Conservation (phyloP, 805 yeast genomes). For the Ogataea saltuana region DNA sequence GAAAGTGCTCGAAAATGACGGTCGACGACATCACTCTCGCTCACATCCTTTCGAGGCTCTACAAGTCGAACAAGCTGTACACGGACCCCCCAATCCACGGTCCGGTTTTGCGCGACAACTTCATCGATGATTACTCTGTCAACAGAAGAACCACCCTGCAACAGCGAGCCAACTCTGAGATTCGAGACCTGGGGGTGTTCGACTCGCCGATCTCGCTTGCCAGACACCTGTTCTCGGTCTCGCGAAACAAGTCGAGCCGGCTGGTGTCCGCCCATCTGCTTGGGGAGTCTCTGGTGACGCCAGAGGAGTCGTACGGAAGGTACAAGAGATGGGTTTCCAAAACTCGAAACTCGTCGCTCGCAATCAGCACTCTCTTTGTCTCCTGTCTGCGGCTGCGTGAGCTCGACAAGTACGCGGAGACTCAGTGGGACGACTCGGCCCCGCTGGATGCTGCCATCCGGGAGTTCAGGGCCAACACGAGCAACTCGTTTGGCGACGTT, state of each 20-base stretch:
- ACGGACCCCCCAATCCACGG: constrained; percentile 10
- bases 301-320: constrained; percentile 31
- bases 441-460: constrained; percentile 63
- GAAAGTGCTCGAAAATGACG: constrained; percentile 10
- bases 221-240: constrained; percentile 21
- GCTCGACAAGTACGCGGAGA: constrained; percentile 10
- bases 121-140: constrained; percentile 18
- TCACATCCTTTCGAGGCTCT: constrained; percentile 28
- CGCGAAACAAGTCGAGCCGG: constrained; percentile 18
- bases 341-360: constrained; percentile 26
- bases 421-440: constrained; percentile 52
- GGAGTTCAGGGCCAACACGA: constrained; percentile 49
- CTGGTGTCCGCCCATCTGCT: constrained; percentile 29
- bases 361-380: constrained; percentile 46
- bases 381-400: constrained; percentile 42
- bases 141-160: constrained; percentile 8
- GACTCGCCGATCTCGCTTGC: constrained; percentile 28
- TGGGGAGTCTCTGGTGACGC: constrained; percentile 39
- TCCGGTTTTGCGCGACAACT: constrained; percentile 12
- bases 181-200: constrained; percentile 8
- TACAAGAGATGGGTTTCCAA: constrained; percentile 25
- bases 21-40: constrained; percentile 33
- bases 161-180: constrained; percentile 5
- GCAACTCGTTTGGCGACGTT: constrained; percentile 37
- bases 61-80: constrained; percentile 25